Base-by-base conservation (phyloP, 2,329 filamentous ascomycete genomes). In the Fusarium sp. region DNA sequence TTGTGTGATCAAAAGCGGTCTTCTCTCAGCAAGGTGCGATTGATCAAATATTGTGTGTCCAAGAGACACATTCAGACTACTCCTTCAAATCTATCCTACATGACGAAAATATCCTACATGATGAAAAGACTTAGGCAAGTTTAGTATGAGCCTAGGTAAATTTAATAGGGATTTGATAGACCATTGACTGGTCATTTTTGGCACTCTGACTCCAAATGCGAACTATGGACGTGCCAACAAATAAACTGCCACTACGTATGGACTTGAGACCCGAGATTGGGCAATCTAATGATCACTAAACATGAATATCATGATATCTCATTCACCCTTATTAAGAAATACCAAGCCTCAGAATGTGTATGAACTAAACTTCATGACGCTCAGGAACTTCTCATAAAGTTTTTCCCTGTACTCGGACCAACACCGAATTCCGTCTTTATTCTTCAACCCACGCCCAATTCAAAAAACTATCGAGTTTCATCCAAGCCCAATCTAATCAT, bases 401-500 rank as follows among this genome's bases (percentile, higher is more conserved):
- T 12, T 28, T 16, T n/a, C 28, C 1, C 23, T 21, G 7, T 16
- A 2, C 33, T 53, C 7, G 4, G 5, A 21, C 33, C 33, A n/a
- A 53, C 19, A 16, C 13, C 33, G 5, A 53, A n/a, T 21, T 28
- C 18, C 13, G n/a, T 21, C 9, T 28, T 38, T 18, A 28, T 28
- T 18, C 50, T 38, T 19, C 18, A 23, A 21, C 10, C 42, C 30
- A 37, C 21, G 37, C 2, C 1, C 44, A 52, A 38, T 23, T 30
- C 11, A 15, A 25, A n/a, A 19, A 7, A 42, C 3, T n/a, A 25
- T 21, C 57, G 32, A 37, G 9, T 44, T 30, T 59, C 40, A 9
- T n/a, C 21, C 44, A 23, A 25, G 25, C 23, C 32, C 43, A 18
- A 30, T 53, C 60, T 66, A 60, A 66, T 50, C 67, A 54, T 70